A percentile compares a stretch with the other conserved stretches of the same genome.
Conservation (phyloP, 371 early-diverging fungal species). For the Mortierella polycephala region DNA sequence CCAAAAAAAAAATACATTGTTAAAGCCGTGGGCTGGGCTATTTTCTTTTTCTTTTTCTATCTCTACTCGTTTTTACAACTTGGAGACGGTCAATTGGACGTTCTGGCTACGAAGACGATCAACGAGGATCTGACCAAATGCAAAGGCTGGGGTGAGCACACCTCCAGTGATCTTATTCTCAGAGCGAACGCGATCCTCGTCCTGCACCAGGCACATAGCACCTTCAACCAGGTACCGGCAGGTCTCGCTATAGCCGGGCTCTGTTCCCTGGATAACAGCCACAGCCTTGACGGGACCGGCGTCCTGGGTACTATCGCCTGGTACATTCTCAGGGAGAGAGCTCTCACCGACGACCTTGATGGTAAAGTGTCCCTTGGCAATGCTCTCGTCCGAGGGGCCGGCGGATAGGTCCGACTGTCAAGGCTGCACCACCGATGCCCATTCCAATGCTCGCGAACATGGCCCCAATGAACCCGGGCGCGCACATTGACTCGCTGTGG, state of each 20-base stretch:
- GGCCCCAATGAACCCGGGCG: conserved; percentile 57
- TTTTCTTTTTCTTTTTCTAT: background rate
- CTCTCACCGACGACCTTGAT: conserved; percentile 63
- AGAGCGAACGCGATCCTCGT: conserved; percentile 58
- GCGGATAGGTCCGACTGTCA: conserved; percentile 53
- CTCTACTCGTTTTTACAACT: conserved; percentile 14
- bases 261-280: conserved; percentile 71
- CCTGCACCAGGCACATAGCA: conserved; percentile 66
- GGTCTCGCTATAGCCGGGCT: conserved; percentile 84
- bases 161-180: conserved; percentile 67
- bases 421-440: conserved; percentile 30
- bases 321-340: conserved; percentile 31
- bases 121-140: conserved; percentile 75
- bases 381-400: conserved; percentile 68
- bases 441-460: conserved; percentile 54
- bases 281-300: conserved; percentile 61
- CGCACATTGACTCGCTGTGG: conserved; percentile 64
- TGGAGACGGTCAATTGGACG: conserved; percentile 67
- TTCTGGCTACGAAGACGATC: conserved; percentile 67
- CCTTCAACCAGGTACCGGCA: conserved; percentile 71
- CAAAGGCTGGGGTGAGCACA: conserved; percentile 76
- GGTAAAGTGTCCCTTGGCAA: conserved; percentile 60
- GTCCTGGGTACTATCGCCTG: conserved; percentile 27
- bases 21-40: background rate
- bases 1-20: no score